These are phyloP conservation scores for Eremothecium cymbalariae DNA, from an alignment of 1,139 yeast genomes.

Conservation along the genomic window DNA sequence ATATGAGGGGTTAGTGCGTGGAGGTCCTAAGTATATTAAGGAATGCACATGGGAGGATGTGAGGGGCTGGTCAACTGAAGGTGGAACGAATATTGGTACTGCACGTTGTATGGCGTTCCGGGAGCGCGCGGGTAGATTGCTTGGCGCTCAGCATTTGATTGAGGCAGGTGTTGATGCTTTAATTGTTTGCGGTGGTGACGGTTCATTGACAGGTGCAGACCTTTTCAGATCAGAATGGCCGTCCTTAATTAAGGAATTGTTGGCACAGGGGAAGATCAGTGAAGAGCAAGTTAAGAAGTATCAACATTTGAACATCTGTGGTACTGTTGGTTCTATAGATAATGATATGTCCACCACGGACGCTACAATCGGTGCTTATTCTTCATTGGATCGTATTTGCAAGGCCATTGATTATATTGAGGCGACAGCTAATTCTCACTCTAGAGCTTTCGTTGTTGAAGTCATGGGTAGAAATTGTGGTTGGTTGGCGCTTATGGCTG, in stretches of 20 bases:
- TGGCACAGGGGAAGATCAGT: constrained; percentile 46
- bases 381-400: constrained; percentile 68
- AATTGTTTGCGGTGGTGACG: constrained; percentile 98
- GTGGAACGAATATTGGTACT: constrained; percentile 95
- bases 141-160: constrained; percentile 78
- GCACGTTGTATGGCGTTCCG: constrained; percentile 84
- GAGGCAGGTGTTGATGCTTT: constrained; percentile 88
- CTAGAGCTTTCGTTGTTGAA: constrained; percentile 75
- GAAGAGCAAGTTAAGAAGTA: constrained; percentile 50
- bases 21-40: constrained; percentile 61
- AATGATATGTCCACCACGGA: constrained; percentile 81
- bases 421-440: constrained; percentile 77
- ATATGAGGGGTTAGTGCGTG: constrained; percentile 85
- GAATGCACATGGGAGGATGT: constrained; percentile 89
- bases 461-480: constrained; percentile 93
- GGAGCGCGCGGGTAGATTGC: constrained; percentile 74
- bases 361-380: constrained; percentile 74
- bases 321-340: constrained; percentile 86
- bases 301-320: constrained; percentile 77
- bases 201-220: constrained; percentile 96
- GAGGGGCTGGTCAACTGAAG: constrained; percentile 81
- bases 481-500: constrained; percentile 80
- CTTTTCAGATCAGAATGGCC: constrained; percentile 94
- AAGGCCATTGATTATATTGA: constrained; percentile 75
- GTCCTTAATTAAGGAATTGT: constrained; percentile 63